A percentile compares a stretch with the other conserved stretches of the same genome.
These are phyloP conservation scores for Aureoboletus auriporus DNA, from an alignment of 768 basidiomycete species.

Conservation along the genomic window DNA sequence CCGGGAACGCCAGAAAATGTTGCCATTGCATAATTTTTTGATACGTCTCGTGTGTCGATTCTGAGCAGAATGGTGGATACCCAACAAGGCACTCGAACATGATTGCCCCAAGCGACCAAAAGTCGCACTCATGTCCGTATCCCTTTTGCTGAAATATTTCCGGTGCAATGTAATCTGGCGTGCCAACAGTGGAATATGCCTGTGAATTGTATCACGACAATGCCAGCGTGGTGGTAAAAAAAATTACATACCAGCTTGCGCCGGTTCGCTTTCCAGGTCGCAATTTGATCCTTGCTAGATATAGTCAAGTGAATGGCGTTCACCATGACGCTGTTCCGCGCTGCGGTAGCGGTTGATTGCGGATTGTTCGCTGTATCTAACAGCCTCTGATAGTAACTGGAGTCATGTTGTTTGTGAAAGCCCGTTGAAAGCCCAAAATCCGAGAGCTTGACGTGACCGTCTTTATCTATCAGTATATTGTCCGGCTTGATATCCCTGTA, in stretches of 20 bases:
- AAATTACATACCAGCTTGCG: conserved; percentile 76
- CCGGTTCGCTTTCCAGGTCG: conserved; percentile 98
- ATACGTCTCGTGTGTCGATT: conserved; percentile 96
- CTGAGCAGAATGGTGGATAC: conserved; percentile 94
- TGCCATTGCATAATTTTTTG: conserved; percentile 97
- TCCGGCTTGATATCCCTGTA: conserved; percentile 97
- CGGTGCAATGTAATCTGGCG: conserved; percentile 95
- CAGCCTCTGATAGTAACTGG: conserved; percentile 88
- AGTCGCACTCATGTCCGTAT: conserved; percentile 98
- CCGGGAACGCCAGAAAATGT: conserved; percentile 81
- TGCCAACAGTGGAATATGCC: conserved; percentile 98
- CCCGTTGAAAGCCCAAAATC: conserved; percentile 99
- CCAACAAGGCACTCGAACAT: conserved; percentile 98
- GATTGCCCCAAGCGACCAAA: conserved; percentile 99
- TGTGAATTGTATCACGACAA: conserved; percentile 25
- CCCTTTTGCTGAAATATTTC: conserved; percentile 96
- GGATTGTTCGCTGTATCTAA: conserved; percentile 60
- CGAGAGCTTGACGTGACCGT: conserved; percentile 95
- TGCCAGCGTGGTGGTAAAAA: conserved; percentile 1
- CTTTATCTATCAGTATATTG: conserved; percentile 88
- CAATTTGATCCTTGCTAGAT: conserved; percentile 88
- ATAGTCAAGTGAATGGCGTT: conserved; percentile 97
- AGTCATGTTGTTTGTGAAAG: conserved; percentile 97
- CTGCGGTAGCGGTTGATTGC: conserved; percentile 39
- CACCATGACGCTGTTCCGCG: conserved; percentile 94